Percentiles rank a stretch among this genome's conserved stretches.
Evolutionary conservation across 2,329 filamentous ascomycete genomes (phyloP).

Genomic region (Penicillium sp.): DNA sequence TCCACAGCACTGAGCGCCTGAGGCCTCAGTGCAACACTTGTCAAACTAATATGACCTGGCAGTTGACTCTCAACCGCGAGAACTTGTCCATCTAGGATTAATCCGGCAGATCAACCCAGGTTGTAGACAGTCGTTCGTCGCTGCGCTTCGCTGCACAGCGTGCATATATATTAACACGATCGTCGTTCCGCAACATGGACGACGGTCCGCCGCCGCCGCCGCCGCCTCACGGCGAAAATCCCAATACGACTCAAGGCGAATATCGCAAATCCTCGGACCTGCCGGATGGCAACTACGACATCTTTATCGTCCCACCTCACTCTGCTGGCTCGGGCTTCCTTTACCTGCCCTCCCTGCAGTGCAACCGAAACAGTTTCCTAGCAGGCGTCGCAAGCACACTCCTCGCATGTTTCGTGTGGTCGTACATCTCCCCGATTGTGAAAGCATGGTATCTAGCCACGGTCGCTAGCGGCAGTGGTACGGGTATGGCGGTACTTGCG

Average conservation of each 20-base stretch:
- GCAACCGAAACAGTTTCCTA: constrained; percentile 85
- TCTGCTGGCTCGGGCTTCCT: constrained; percentile 85
- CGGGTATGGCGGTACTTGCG: constrained; percentile 69
- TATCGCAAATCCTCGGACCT: constrained; percentile 56
- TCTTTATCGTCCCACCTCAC: constrained; percentile 93
- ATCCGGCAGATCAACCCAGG: constrained; percentile 8
- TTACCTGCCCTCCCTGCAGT: constrained; percentile 85
- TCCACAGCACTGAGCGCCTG: constrained; percentile 30
- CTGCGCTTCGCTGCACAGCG: constrained; percentile 6
- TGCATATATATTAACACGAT: constrained; percentile 5
- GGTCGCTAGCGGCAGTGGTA: constrained; percentile 68
- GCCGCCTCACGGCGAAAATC: constrained; percentile 78
- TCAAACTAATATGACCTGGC: constrained; percentile 31
- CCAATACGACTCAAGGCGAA: constrained; percentile 60
- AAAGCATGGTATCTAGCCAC: constrained; percentile 70
- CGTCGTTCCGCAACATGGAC: constrained; percentile 28
- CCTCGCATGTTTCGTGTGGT: constrained; percentile 68
- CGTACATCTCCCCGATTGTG: constrained; percentile 69
- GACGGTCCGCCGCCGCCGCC: constrained; percentile 66
- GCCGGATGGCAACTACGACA: constrained; percentile 89
- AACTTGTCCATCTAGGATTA: constrained; percentile 17
- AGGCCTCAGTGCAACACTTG: constrained; percentile 32
- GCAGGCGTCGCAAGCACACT: constrained; percentile 80
- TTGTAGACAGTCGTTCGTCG: not conserved
- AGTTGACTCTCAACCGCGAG: constrained; percentile 15